Evolutionary conservation across 352 stramenopile genomes (phyloP).

Genomic region (Globisporangium echinulatum): DNA sequence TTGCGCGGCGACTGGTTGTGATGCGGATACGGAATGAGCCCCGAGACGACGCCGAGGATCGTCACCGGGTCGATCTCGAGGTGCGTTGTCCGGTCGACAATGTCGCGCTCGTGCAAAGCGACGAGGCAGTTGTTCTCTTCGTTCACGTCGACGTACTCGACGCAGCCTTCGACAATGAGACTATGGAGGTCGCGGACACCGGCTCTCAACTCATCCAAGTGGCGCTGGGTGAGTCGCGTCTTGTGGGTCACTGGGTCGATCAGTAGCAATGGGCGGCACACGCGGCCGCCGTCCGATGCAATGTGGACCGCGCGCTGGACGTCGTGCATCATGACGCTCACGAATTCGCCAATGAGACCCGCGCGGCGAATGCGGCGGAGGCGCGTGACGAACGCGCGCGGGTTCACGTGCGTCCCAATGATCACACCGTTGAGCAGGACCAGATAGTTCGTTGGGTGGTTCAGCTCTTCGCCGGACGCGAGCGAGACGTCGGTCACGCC

Average conservation of each 20-base stretch:
- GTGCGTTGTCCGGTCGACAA: slow-evolving; percentile 93
- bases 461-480: slow-evolving; percentile 95
- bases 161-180: slow-evolving; percentile 92
- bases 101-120: slow-evolving; percentile 91
- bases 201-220: slow-evolving; percentile 89
- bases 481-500: slow-evolving; percentile 95
- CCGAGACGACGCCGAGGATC: slow-evolving; percentile 97
- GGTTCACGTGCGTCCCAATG: slow-evolving; percentile 93
- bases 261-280: slow-evolving; percentile 97
- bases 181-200: slow-evolving; percentile 72
- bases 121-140: slow-evolving; percentile 99
- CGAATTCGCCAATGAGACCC: slow-evolving; percentile 93
- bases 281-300: slow-evolving; percentile 96
- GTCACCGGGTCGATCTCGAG: slow-evolving; percentile 99
- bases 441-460: slow-evolving; percentile 92
- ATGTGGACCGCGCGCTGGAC: slow-evolving; percentile 97
- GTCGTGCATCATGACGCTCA: slow-evolving; percentile 98
- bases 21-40: slow-evolving; percentile 98
- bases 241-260: slow-evolving; percentile 87
- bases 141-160: slow-evolving; percentile 99
- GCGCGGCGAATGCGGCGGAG: slow-evolving; percentile 78
- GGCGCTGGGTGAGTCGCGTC: slow-evolving; percentile 91
- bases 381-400: slow-evolving; percentile 85
- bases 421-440: slow-evolving; percentile 99
- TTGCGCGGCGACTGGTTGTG: slow-evolving; percentile 99